Evolutionary conservation across 2,329 filamentous ascomycete species (phyloP), one percentile per base, ranked within the genome.

Genomic region (Aureobasidium mangrovei): DNA sequence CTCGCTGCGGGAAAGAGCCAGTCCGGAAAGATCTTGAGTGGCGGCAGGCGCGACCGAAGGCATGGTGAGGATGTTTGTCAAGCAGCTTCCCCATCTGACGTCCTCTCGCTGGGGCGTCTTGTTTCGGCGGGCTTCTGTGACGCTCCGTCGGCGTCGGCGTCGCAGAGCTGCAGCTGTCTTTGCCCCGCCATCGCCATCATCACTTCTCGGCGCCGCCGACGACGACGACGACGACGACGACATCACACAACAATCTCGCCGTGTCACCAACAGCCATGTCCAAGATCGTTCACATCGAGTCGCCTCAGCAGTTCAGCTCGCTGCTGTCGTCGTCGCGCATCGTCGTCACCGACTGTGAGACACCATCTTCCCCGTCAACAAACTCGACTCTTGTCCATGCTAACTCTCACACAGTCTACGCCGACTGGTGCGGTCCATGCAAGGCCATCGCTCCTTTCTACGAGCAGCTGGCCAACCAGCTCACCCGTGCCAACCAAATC

Each of bases 321-420:
- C 71, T 93, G 57, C 77, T 95, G 58, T 79, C 79, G 58, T 82
- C 79, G 54, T 90, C 87, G 33, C 82, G 80, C 60, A 81, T 95
- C 57, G 88, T 97, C 40, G 84, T 97, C 53, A 84, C 85, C 65
- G 88, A 95, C 73, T 96, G 90, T 95, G 76, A 79, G 88, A 77
- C 57, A 54, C 45, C 57, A 45, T 51, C 41, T 49, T 43, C 40
- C 53, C 33, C 54, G 39, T 36, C 31, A 55, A 47, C 57, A 53
- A n/a, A 53, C 31, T 27, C 41, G 45, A 52, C 59, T n/a, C 31
- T 28, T 18, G 18, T 24, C 43, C 28, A 35, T 29, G 42, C 39
- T 55, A 26, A 44, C 33, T 7, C 26, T 10, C 33, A 31, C 49
- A 57, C 60, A 95, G 89, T 96, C 77, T 91, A 88, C 65, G 88